Conservation (phyloP, 1,284 basidiomycete species). For the Tetrapyrgos nigripes region DNA sequence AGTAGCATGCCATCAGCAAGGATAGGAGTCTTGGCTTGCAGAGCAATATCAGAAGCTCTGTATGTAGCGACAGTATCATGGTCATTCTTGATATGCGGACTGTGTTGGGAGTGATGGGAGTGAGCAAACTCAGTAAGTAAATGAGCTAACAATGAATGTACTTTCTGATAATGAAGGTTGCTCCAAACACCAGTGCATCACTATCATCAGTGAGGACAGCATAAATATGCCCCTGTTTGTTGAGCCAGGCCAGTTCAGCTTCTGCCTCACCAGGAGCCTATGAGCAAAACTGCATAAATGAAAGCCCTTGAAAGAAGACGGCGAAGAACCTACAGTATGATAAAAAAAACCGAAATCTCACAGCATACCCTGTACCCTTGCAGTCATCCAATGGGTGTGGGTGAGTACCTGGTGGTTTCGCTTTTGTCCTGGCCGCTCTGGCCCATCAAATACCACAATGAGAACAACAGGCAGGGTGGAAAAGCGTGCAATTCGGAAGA, state of each 20-base stretch:
- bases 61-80: too few species aligned
- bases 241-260: constrained; percentile 1
- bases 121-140: neutral
- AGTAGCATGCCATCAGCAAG: too few species aligned
- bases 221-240: neutral
- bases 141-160: neutral
- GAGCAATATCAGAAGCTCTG: too few species aligned
- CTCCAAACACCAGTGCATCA: neutral
- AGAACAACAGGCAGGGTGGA: constrained; percentile 19
- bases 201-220: constrained; percentile 6
- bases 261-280: constrained; percentile 7
- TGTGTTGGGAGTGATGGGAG: too few species aligned
- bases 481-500: constrained; percentile 23
- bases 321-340: neutral
- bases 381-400: constrained; percentile 22
- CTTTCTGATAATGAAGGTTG: neutral
- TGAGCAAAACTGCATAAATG: too few species aligned
- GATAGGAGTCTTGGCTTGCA: too few species aligned
- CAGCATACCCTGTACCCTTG: neutral
- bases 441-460: constrained; percentile 36
- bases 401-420: constrained; percentile 21
- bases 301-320: neutral
- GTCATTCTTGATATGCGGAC: too few species aligned
- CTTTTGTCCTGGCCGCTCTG: constrained; percentile 24
- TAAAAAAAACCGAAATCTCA: neutral